Conservation (phyloP, 805 yeast species). For the Clavispora fructus region DNA sequence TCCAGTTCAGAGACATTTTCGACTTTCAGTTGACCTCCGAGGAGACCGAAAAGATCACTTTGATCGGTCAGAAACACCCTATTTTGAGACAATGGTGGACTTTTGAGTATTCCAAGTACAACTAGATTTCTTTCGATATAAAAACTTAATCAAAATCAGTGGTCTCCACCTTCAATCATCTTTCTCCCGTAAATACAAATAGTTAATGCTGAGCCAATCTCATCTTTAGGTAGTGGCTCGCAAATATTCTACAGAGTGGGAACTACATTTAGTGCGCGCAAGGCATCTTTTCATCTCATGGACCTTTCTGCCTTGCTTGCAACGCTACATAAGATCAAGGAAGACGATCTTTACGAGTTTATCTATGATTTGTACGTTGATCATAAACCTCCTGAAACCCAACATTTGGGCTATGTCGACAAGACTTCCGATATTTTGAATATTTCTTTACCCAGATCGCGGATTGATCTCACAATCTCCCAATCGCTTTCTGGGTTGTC, state of each 20-base stretch:
- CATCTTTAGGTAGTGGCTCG: too few species aligned
- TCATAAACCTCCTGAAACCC: constrained; percentile 20
- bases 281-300: not conserved
- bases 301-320: not conserved
- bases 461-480: constrained; percentile 22
- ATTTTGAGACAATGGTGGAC: constrained; percentile 24
- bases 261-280: not conserved
- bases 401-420: constrained; percentile 35
- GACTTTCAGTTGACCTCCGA: constrained; percentile 47
- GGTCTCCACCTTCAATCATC: too few species aligned
- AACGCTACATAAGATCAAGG: not conserved
- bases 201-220: too few species aligned
- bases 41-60: constrained; percentile 33
- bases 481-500: constrained; percentile 32
- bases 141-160: too few species aligned
- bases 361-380: constrained; percentile 28
- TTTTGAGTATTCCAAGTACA: constrained; percentile 12
- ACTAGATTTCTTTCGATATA: constrained; percentile 4
- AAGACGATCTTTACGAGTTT: constrained; percentile 22
- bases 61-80: constrained; percentile 10
- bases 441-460: constrained; percentile 17
- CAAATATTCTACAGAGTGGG: not conserved
- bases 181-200: too few species aligned
- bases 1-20: constrained; percentile 38
- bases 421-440: constrained; percentile 18